phyloP scores from a whole-genome alignment of 176 grass and related monocot genomes.

The Poa pratensis region DNA sequence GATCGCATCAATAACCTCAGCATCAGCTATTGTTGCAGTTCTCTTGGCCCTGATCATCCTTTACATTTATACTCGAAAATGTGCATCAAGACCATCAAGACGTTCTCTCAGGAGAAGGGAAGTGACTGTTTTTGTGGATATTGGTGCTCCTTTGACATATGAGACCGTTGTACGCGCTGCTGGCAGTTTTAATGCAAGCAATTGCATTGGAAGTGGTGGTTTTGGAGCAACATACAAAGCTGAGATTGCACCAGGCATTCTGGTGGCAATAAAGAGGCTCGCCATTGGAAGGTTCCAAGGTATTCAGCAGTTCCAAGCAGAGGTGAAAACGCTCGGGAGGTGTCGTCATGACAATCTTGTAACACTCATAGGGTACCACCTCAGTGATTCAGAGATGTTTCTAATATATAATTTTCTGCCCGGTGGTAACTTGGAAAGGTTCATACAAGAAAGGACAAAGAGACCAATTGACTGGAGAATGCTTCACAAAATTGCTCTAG shows the following conservation, averaged over 20 bases:
- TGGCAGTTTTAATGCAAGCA: constrained; percentile 84
- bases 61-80: constrained; percentile 89
- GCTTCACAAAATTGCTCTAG: constrained; percentile 98
- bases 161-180: constrained; percentile 84
- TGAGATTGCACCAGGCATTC: constrained; percentile 82
- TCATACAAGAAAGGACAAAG: constrained; percentile 84
- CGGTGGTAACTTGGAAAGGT: constrained; percentile 93
- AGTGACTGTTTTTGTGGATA: constrained; percentile 86
- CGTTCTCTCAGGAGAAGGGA: constrained; percentile 64
- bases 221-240: constrained; percentile 98
- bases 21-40: constrained; percentile 91
- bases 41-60: constrained; percentile 78
- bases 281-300: constrained; percentile 93
- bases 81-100: constrained; percentile 55
- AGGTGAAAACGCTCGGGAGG: constrained; percentile 88
- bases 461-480: constrained; percentile 86
- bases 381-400: constrained; percentile 90
- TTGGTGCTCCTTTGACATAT: constrained; percentile 77
- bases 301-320: constrained; percentile 88
- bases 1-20: constrained; percentile 92
- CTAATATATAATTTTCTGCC: constrained; percentile 96
- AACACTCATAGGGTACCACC: constrained; percentile 83
- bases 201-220: constrained; percentile 94
- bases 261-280: constrained; percentile 95
- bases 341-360: constrained; percentile 88